Base-by-base conservation (phyloP, 2,329 filamentous ascomycete genomes). In the Orbilia javanica region DNA sequence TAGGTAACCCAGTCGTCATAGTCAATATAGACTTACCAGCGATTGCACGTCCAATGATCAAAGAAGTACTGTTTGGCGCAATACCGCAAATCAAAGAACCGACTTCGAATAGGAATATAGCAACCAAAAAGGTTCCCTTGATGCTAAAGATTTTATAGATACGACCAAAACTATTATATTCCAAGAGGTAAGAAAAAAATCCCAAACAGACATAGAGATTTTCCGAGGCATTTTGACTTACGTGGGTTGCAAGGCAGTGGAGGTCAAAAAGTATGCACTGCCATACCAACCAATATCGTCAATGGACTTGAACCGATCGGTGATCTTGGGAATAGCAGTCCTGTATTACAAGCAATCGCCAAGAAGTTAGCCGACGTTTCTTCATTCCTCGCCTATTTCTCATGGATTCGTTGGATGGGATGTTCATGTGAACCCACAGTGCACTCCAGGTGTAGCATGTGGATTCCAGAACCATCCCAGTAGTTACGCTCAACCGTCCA, bases 41-140 rank as follows among this genome's bases (percentile, higher is more conserved):
- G 65, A 89, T 82, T n/a, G 87, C 87, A 15, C 87, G 84, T 1
- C 87, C 87, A 7, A 88, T 82, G 65, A 89, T 88, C 60, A 89
- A 85, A 42, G 85, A 84, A 2, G 84, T 84, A 20, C 86, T 87
- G 3, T 81, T 84, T 0, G 86, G 86, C 0, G 88, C 88, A 3
- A 86, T 85, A 65, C 86, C 88, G 76, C 88, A 90, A 44, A 88
- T 82, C 27, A 85, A 84, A 6, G 88, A 89, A 1, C 88, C 88
- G 31, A 78, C 25, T 62, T 80, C 74, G 27, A 80, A 80, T 11
- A 80, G 57, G 50, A 39, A 80, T 10, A 85, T 77, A 53, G 83
- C 83, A 1, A 67, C 18, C n/a, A 88, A 84, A 79, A 86, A 88
- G 7, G 84, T 82, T 65, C 83, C 82, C 81, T 88, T 88, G 81